A percentile compares a stretch with the other conserved stretches of the same genome.
phyloP scores from a whole-genome alignment of 2,329 filamentous ascomycete genomes.

The Talaromyces atroroseus region DNA sequence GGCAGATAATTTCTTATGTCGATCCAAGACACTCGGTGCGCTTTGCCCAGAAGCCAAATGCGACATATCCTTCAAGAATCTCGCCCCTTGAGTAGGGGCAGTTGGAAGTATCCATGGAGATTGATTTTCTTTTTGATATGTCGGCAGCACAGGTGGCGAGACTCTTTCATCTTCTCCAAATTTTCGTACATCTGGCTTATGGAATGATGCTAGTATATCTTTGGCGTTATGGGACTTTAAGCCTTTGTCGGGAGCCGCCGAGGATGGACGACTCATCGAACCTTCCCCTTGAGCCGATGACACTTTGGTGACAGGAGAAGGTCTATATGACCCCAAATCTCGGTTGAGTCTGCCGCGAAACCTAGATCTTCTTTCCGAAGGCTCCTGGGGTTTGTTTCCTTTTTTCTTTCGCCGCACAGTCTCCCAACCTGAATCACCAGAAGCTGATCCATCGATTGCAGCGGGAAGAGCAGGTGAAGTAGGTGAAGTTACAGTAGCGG shows the following conservation, averaged over 20 bases:
- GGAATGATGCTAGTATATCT: slow-evolving; percentile 34
- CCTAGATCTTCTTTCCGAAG: slow-evolving; percentile 14
- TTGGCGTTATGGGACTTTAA: slow-evolving; percentile 32
- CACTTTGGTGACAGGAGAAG: slow-evolving; percentile 20
- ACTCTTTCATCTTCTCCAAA: slow-evolving; percentile 7
- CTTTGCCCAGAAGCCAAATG: slow-evolving; percentile 4
- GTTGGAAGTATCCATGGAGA: slow-evolving; percentile 33
- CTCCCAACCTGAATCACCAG: slow-evolving; percentile 27
- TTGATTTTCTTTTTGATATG: slow-evolving; percentile 23
- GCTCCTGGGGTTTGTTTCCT: neutral
- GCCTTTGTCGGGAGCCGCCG: slow-evolving; percentile 16
- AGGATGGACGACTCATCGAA: slow-evolving; percentile 22
- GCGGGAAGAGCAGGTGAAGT: slow-evolving; percentile 11
- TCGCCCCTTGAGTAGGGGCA: slow-evolving; percentile 20
- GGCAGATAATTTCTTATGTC: slow-evolving; percentile 7
- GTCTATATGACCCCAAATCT: slow-evolving; percentile 18
- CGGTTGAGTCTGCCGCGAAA: slow-evolving; percentile 9
- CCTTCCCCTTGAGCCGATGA: slow-evolving; percentile 27
- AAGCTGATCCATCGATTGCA: neutral
- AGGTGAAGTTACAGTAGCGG: slow-evolving; percentile 8
- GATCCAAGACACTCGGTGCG: slow-evolving; percentile 14
- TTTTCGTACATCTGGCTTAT: slow-evolving; percentile 29
- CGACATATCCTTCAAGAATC: slow-evolving; percentile 15
- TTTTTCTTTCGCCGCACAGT: slow-evolving; percentile 22
- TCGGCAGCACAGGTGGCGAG: slow-evolving; percentile 1